Conservation (phyloP, 768 basidiomycete genomes). For the Macrocybe gigantea region DNA sequence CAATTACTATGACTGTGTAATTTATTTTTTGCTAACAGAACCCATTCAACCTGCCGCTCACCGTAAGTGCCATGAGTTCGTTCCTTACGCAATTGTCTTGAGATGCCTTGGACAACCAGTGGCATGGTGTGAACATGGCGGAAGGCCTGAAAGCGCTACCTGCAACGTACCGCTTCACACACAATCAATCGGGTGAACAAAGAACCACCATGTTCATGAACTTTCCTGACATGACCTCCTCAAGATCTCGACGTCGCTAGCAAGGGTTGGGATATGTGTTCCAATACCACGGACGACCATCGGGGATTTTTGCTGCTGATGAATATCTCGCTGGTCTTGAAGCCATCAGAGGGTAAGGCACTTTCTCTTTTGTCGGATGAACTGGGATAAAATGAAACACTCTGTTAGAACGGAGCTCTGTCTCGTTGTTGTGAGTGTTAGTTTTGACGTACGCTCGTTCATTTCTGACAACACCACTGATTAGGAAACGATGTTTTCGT, state of each 20-base stretch:
- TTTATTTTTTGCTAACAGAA: conserved; percentile 19
- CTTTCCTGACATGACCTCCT: not conserved
- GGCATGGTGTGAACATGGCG: conserved; percentile 57
- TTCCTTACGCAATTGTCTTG: not conserved
- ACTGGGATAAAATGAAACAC: not conserved
- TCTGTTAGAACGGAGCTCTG: conserved; percentile 44
- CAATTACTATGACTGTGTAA: not conserved
- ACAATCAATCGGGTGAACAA: conserved; percentile 44
- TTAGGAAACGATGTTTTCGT: conserved; percentile 60
- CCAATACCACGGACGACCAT: conserved; percentile 53
- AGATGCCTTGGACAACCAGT: conserved; percentile 20
- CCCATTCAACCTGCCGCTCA: conserved; percentile 37
- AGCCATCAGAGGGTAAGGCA: conserved; percentile 42
- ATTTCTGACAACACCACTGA: not conserved
- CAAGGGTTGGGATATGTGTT: conserved; percentile 50
- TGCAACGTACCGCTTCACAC: conserved; percentile 47
- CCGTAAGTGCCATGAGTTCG: conserved; percentile 16
- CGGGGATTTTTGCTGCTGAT: conserved; percentile 51
- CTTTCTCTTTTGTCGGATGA: not conserved
- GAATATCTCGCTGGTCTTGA: conserved; percentile 52
- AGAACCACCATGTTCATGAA: not conserved
- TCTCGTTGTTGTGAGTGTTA: conserved; percentile 38
- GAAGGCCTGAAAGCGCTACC: conserved; percentile 52
- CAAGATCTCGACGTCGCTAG: conserved; percentile 45
- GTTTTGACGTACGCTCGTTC: not conserved